Percentiles rank a stretch among this genome's conserved stretches.
Evolutionary conservation across 2,329 filamentous ascomycete genomes (phyloP).

Genomic region (Seiridium cupressi): DNA sequence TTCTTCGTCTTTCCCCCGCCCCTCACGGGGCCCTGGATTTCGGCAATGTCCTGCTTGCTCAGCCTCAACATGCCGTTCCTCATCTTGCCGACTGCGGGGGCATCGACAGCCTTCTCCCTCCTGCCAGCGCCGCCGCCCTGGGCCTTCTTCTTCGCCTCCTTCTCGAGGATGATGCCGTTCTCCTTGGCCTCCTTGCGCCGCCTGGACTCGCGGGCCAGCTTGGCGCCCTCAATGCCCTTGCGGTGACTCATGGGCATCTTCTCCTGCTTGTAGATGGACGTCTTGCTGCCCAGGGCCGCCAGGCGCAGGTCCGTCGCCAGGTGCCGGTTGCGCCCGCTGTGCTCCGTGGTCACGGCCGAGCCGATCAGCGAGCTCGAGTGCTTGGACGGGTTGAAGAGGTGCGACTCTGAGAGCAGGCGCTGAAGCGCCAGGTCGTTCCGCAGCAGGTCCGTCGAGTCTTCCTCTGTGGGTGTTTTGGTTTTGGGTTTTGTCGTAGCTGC

Average conservation of each 20-base stretch:
- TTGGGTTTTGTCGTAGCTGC: conserved; percentile 21
- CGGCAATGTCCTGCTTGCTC: conserved; percentile 69
- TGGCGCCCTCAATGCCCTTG: conserved; percentile 77
- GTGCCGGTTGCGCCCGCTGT: conserved; percentile 69
- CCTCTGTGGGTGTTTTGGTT: conserved; percentile 35
- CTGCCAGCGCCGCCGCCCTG: conserved; percentile 31
- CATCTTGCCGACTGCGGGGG: conserved; percentile 78
- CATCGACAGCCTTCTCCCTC: conserved; percentile 64
- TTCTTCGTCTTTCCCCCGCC: conserved; percentile 16
- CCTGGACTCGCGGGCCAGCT: conserved; percentile 63
- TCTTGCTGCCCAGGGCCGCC: conserved; percentile 75
- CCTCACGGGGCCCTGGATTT: conserved; percentile 19
- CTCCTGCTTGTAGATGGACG: conserved; percentile 71
- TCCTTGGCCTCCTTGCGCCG: conserved; percentile 78
- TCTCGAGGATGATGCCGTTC: conserved; percentile 87
- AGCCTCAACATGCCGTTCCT: conserved; percentile 70
- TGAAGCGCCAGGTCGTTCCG: conserved; percentile 93
- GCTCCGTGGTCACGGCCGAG: conserved; percentile 31
- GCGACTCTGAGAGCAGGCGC: conserved; percentile 85
- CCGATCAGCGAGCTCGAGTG: conserved; percentile 32
- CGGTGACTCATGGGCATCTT: conserved; percentile 88
- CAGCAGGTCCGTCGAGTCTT: conserved; percentile 67
- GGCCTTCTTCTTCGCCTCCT: conserved; percentile 32
- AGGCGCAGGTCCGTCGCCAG: conserved; percentile 83
- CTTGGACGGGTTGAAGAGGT: conserved; percentile 65